A percentile compares a stretch with the other conserved stretches of the same genome.
These are phyloP conservation scores for Chaetomium tenue DNA, from an alignment of 495 filamentous ascomycete species.

Conservation along the genomic window DNA sequence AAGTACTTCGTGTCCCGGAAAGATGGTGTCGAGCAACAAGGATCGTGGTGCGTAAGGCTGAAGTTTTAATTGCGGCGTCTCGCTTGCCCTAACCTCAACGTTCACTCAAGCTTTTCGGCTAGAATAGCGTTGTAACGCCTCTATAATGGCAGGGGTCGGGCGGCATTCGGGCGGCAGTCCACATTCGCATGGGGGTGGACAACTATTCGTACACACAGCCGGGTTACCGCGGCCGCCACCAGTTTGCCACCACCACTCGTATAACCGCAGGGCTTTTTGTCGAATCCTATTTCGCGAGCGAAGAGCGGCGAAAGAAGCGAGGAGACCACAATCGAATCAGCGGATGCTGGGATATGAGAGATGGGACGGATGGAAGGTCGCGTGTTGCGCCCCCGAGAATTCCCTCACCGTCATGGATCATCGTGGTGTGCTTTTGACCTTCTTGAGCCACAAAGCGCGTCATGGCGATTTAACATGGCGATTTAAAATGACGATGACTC, in stretches of 20 bases:
- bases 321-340: not conserved
- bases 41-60: not conserved
- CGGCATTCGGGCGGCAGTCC: not conserved
- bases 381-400: too few species aligned
- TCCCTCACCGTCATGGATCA: too few species aligned
- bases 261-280: not conserved
- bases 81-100: not conserved
- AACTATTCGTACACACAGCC: not conserved
- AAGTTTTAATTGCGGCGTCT: not conserved
- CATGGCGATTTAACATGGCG: too few species aligned
- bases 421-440: too few species aligned
- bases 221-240: not conserved
- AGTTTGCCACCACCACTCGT: too few species aligned
- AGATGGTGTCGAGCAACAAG: not conserved
- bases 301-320: not conserved
- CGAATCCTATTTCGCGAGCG: too few species aligned
- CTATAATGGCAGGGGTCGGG: not conserved
- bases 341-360: too few species aligned
- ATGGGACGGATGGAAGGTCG: too few species aligned
- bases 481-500: too few species aligned
- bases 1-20: too few species aligned
- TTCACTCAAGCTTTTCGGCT: constrained; percentile 13
- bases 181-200: not conserved
- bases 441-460: too few species aligned
- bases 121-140: constrained; percentile 5